Base-by-base conservation (phyloP, 148 eudicot species). In the Heliosperma pusillum region DNA sequence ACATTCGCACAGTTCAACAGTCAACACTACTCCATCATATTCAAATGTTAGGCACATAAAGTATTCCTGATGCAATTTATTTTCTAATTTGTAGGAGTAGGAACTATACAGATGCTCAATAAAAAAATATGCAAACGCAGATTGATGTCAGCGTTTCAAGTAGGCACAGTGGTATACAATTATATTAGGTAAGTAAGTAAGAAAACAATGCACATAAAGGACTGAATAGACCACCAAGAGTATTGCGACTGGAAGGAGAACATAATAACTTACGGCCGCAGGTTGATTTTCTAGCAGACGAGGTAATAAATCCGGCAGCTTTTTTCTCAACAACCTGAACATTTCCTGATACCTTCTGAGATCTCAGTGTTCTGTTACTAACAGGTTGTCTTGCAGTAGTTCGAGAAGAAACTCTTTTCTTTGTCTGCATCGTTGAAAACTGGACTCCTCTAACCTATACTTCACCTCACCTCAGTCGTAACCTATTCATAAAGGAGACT, bases 271-370 rank as follows among this genome's bases (percentile, higher is more conserved):
- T 36, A 80, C 89, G 79, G 87, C 93, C 87, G 79, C 65, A 27
- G 76, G 82, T 82, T 80, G 86, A 77, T 74, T 96, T 96, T 78
- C 91, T 88, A 19, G 83, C 91, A 80, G 97, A 96, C 53, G 99
- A 96, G 0, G 99, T 90, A 36, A 96, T 96, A 47, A 96, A 80
- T 72, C 83, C 94, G 4, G 86, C 82, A 58, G 78, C 91, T 87
- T 89, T 87, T 69, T 82, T 90, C 76, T 82, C 87, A 58, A 77
- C 83, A 47, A 74, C 82, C 60, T 83, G 89, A 72, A 80, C 89
- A 80, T 90, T 89, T 80, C 88, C 91, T 74, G 91, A 82, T 70
- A 74, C 78, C 82, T 83, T 90, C 77, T 88, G 92, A 22, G 81
- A 80, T 78, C 92, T 88, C 65, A 86, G 75, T 74, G 76, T 81